phyloP scores from a whole-genome alignment of 345 rosid species.

The Gossypium bickii region DNA sequence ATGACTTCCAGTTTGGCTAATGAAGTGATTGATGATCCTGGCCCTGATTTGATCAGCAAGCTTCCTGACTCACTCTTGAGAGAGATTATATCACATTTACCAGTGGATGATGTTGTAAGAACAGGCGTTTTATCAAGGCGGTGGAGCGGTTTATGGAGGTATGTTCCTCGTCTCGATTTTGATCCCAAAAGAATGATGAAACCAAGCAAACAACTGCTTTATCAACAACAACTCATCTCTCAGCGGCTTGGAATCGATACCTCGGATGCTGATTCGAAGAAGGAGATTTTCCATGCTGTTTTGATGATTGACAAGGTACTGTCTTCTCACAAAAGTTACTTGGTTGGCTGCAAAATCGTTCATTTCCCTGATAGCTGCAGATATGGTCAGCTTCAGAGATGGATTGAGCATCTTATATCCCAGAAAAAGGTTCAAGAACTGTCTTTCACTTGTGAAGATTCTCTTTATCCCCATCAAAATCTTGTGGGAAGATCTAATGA shows the following conservation, averaged over 20 bases:
- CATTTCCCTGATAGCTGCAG: background rate
- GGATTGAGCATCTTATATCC: background rate
- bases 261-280: background rate
- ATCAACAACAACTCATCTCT: background rate
- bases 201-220: background rate
- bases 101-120: conserved; percentile 1
- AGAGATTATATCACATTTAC: background rate
- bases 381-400: background rate
- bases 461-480: too few species aligned
- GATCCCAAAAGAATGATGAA: conserved; percentile 5
- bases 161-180: background rate
- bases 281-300: background rate
- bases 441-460: background rate
- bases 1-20: background rate
- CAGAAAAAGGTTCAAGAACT: background rate
- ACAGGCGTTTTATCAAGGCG: conserved; percentile 1
- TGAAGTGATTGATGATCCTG: background rate
- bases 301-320: background rate
- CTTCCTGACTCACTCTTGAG: background rate
- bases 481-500: too few species aligned
- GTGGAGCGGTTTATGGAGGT: background rate
- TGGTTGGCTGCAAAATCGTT: background rate
- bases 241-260: background rate
- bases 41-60: background rate
- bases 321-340: background rate